Evolutionary conservation across 768 basidiomycete genomes (phyloP).

Genomic region (Hygrophorus russula): DNA sequence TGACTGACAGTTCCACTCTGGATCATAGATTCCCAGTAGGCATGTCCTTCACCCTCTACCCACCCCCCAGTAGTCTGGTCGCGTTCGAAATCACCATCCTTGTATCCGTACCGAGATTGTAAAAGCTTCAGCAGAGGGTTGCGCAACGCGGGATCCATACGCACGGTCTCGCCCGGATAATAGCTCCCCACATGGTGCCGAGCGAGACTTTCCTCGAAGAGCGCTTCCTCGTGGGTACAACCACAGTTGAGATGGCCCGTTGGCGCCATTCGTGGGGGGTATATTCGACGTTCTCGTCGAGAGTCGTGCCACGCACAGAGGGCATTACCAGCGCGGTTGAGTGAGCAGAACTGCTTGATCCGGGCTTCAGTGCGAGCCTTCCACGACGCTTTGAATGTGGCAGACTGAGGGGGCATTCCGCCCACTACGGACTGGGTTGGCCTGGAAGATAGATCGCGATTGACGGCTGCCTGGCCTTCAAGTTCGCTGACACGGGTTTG

Average conservation of each 20-base stretch:
- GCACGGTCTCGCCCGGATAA: slow-evolving; percentile 72
- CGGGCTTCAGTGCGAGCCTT: slow-evolving; percentile 65
- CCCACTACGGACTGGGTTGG: too few relatives aligned
- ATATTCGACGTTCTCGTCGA: slow-evolving; percentile 65
- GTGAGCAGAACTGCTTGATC: slow-evolving; percentile 58
- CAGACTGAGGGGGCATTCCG: slow-evolving; percentile 25
- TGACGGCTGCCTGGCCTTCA: slow-evolving; percentile 26
- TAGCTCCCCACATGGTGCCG: slow-evolving; percentile 76
- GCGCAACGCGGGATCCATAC: slow-evolving; percentile 81
- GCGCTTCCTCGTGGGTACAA: slow-evolving; percentile 73
- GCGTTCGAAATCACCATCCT: slow-evolving; percentile 80
- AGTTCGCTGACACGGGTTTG: slow-evolving; percentile 37
- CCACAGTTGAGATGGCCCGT: slow-evolving; percentile 75
- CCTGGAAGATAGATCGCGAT: slow-evolving; percentile 10
- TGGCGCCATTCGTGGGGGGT: slow-evolving; percentile 75
- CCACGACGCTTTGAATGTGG: slow-evolving; percentile 55
- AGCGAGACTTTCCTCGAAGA: slow-evolving; percentile 77
- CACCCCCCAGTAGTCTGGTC: slow-evolving; percentile 54
- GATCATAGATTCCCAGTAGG: slow-evolving; percentile 50
- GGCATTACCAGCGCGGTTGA: slow-evolving; percentile 82
- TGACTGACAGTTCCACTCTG: slow-evolving; percentile 22
- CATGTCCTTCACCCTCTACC: slow-evolving; percentile 54
- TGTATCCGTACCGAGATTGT: slow-evolving; percentile 63
- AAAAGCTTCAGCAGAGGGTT: slow-evolving; percentile 70
- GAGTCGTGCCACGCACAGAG: slow-evolving; percentile 89